These are phyloP conservation scores for Mytilinidion resinicola DNA, from an alignment of 495 filamentous ascomycete species.

Conservation along the genomic window DNA sequence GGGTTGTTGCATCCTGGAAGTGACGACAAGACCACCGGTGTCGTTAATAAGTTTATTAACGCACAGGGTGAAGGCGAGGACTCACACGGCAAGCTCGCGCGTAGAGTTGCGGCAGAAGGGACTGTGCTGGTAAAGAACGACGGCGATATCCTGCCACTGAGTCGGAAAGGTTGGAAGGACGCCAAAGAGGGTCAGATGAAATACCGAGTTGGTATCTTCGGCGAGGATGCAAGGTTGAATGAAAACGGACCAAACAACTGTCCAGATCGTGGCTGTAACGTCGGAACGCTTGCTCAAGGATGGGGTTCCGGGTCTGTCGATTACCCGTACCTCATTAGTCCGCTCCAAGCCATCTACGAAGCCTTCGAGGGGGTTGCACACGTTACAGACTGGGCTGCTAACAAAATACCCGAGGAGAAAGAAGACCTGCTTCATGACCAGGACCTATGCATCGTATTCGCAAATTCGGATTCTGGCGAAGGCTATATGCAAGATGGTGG, in stretches of 20 bases:
- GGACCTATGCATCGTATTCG: conserved; percentile 63
- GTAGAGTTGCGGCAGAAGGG: conserved; percentile 73
- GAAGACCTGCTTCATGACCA: conserved; percentile 45
- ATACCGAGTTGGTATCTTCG: conserved; percentile 68
- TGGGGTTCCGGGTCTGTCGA: conserved; percentile 91
- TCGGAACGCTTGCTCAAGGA: conserved; percentile 75
- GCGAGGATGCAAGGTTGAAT: conserved; percentile 70
- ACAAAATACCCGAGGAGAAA: conserved; percentile 44
- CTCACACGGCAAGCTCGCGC: conserved; percentile 64
- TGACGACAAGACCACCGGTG: conserved; percentile 47
- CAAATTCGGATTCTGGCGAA: conserved; percentile 57
- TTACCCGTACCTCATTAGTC: conserved; percentile 73
- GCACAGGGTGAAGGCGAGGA: conserved; percentile 54
- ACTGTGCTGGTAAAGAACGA: conserved; percentile 80
- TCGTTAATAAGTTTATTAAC: conserved; percentile 74
- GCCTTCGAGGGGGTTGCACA: conserved; percentile 57
- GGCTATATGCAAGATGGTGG: conserved; percentile 55
- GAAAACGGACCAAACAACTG: conserved; percentile 68
- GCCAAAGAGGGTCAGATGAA: conserved; percentile 35
- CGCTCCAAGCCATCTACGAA: conserved; percentile 56
- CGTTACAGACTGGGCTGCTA: conserved; percentile 54
- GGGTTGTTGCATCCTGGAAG: conserved; percentile 62
- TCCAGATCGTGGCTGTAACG: conserved; percentile 69
- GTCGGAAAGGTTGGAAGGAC: conserved; percentile 43
- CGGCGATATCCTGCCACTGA: conserved; percentile 57